A percentile compares a stretch with the other conserved stretches of the same genome.
phyloP scores from a whole-genome alignment of 345 rosid genomes.

The Barbarea vulgaris region DNA sequence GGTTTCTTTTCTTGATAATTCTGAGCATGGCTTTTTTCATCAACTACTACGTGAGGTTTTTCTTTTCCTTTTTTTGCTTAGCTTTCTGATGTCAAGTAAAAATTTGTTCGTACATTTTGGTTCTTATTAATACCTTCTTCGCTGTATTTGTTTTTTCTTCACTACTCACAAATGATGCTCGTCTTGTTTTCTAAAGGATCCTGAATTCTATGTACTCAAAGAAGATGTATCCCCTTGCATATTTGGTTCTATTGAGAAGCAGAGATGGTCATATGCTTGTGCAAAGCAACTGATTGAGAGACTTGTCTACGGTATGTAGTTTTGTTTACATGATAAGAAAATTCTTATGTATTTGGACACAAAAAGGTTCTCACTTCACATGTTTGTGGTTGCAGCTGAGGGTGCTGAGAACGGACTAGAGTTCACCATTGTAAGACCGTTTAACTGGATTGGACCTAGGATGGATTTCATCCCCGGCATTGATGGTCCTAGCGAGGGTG shows the following conservation, averaged over 20 bases:
- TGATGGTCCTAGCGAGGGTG: constrained; percentile 99
- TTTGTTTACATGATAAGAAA: not conserved
- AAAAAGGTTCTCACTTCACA: not conserved
- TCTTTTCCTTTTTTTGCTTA: not conserved
- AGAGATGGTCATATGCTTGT: constrained; percentile 99
- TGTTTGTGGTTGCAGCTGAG: constrained; percentile 66
- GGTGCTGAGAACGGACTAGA: constrained; percentile 95
- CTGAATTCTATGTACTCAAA: constrained; percentile 84
- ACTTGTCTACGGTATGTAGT: constrained; percentile 76
- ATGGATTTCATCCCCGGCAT: constrained; percentile 99
- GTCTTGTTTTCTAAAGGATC: constrained; percentile 62
- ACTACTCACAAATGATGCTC: constrained; percentile 14
- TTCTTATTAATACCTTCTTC: not conserved
- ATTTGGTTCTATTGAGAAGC: constrained; percentile 98
- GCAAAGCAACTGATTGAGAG: constrained; percentile 99
- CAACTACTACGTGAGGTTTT: constrained; percentile 2
- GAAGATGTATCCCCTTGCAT: constrained; percentile 97
- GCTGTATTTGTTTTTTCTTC: constrained; percentile 1
- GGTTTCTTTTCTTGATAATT: not conserved
- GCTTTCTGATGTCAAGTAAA: not conserved
- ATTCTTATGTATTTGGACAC: not conserved
- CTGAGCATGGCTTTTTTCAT: not conserved
- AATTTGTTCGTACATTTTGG: not conserved
- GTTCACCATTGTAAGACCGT: constrained; percentile 98
- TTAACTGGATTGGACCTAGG: constrained; percentile 99